Evolutionary conservation across 179 eudicot genomes (phyloP).

Genomic region (Actinidia chinensis): DNA sequence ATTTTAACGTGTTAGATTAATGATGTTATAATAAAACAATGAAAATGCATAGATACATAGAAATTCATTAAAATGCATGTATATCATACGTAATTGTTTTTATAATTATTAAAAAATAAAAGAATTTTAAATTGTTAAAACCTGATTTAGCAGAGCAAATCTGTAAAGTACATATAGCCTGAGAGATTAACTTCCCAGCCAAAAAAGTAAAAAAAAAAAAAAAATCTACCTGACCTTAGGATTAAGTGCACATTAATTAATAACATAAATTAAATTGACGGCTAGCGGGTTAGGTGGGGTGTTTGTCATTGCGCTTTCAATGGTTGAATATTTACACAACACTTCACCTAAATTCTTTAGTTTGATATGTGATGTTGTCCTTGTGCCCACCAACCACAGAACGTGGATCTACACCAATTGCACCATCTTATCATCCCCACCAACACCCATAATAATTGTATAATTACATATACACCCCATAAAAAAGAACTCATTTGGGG

Average conservation of each 20-base stretch:
- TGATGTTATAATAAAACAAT: background rate
- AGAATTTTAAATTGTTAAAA: too few species aligned
- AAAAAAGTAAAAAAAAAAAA: too few species aligned
- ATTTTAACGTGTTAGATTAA: background rate
- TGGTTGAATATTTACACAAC: background rate
- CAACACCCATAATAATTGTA: background rate
- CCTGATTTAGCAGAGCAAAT: too few species aligned
- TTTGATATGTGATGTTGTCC: background rate
- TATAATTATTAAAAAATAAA: too few species aligned
- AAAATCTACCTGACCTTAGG: too few species aligned
- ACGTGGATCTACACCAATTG: background rate
- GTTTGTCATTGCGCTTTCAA: background rate
- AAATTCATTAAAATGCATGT: too few species aligned
- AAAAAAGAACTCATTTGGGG: too few species aligned
- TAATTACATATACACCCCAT: too few species aligned
- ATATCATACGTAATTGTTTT: too few species aligned
- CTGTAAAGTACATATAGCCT: too few species aligned
- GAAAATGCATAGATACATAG: background rate
- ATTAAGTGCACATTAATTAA: background rate
- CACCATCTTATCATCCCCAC: background rate
- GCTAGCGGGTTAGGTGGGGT: constrained; percentile 8
- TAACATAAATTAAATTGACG: background rate
- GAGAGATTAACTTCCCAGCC: too few species aligned
- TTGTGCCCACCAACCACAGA: background rate
- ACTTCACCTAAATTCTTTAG: background rate